Evolutionary conservation across 768 basidiomycete genomes (phyloP).

Genomic region (Myochromella boudieri): DNA sequence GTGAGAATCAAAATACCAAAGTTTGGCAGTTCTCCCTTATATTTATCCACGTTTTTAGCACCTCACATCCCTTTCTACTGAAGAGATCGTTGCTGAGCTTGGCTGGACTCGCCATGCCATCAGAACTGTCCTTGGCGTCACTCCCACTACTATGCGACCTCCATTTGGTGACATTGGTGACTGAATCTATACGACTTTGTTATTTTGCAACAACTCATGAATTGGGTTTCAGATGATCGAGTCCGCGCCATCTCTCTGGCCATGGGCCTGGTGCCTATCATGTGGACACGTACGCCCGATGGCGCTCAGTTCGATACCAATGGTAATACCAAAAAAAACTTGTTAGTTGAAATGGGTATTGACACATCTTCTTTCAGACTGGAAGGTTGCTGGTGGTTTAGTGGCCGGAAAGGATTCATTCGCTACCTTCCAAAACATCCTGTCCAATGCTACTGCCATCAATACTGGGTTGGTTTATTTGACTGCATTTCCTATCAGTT

Average conservation of each 20-base stretch:
- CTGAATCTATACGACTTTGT: background rate
- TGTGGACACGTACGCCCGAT: conserved; percentile 74
- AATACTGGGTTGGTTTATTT: conserved; percentile 50
- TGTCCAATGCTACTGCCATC: conserved; percentile 62
- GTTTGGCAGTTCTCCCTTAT: conserved; percentile 2
- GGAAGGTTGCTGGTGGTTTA: conserved; percentile 81
- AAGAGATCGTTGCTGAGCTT: conserved; percentile 88
- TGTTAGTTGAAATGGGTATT: background rate
- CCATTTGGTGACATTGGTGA: conserved; percentile 80
- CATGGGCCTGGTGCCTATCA: conserved; percentile 89
- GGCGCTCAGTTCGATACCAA: conserved; percentile 70
- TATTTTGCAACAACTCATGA: background rate
- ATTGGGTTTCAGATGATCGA: conserved; percentile 67
- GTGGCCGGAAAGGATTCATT: conserved; percentile 66
- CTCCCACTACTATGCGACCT: conserved; percentile 77
- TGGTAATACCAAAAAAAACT: conserved; percentile 36
- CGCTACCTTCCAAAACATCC: conserved; percentile 70
- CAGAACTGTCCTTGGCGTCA: conserved; percentile 70
- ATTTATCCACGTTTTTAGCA: conserved; percentile 35
- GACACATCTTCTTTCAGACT: conserved; percentile 49
- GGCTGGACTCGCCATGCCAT: conserved; percentile 92
- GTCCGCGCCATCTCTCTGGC: conserved; percentile 87
- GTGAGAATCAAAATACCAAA: conserved; percentile 32
- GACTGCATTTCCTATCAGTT: background rate
- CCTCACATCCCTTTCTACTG: conserved; percentile 71